Conservation (phyloP, 805 yeast genomes). For the Torulaspora microellipsoides region DNA sequence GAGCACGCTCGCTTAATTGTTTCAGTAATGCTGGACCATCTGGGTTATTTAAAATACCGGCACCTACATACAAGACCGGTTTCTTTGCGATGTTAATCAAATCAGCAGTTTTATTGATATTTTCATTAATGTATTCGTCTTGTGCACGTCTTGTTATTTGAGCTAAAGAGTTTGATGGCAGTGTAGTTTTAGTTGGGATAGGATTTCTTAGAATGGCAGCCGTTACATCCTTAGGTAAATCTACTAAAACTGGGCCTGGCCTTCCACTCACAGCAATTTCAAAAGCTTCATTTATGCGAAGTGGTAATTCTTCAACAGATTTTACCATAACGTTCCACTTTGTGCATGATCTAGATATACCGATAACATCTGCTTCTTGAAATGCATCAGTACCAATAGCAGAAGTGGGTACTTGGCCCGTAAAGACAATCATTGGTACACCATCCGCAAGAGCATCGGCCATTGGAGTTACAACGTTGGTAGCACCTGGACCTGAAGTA, state of each 20-base stretch:
- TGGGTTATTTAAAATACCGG: constrained; percentile 74
- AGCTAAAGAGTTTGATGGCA: constrained; percentile 65
- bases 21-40: constrained; percentile 77
- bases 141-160: constrained; percentile 66
- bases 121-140: constrained; percentile 67
- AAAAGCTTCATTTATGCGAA: constrained; percentile 94
- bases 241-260: constrained; percentile 98
- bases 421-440: constrained; percentile 91
- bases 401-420: constrained; percentile 94
- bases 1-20: constrained; percentile 84
- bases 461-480: constrained; percentile 97
- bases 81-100: constrained; percentile 77
- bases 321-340: constrained; percentile 99
- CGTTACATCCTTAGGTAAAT: constrained; percentile 96
- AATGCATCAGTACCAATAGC: constrained; percentile 98
- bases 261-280: constrained; percentile 95
- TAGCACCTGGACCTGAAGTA: constrained; percentile 99
- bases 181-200: constrained; percentile 73
- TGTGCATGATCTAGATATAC: constrained; percentile 95
- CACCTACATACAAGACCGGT: constrained; percentile 89
- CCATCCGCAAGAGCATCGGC: constrained; percentile 98
- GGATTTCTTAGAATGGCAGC: constrained; percentile 83
- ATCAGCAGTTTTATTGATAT: constrained; percentile 71
- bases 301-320: constrained; percentile 87
- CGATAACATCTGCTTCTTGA: constrained; percentile 98